phyloP scores from a whole-genome alignment of 176 grass and related monocot species.

The Luzula sylvatica region DNA sequence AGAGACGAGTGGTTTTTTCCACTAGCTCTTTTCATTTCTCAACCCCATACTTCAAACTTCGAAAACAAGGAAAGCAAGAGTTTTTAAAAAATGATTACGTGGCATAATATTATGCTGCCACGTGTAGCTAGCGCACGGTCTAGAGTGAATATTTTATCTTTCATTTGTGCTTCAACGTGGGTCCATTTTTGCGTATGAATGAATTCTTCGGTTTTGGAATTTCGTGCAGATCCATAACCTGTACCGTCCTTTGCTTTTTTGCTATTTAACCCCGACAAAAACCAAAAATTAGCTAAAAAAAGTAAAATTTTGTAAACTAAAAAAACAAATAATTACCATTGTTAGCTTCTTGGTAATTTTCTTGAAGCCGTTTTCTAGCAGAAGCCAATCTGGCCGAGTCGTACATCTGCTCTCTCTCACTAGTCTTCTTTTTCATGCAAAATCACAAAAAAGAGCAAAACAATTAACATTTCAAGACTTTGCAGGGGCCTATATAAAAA shows the following conservation, averaged over 20 bases:
- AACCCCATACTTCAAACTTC: too few relatives aligned
- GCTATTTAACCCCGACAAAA: conserved; percentile 22
- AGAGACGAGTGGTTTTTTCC: too few relatives aligned
- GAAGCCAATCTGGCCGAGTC: conserved; percentile 43
- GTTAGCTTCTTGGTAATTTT: conserved; percentile 79
- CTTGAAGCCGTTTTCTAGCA: conserved; percentile 70
- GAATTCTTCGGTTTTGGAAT: conserved; percentile 57
- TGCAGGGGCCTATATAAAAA: not conserved
- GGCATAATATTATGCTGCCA: too few relatives aligned
- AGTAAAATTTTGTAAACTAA: not conserved
- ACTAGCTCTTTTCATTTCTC: too few relatives aligned
- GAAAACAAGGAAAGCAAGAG: too few relatives aligned
- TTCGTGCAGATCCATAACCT: conserved; percentile 74
- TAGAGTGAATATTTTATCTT: too few relatives aligned
- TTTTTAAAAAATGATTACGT: too few relatives aligned
- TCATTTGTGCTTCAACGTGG: conserved; percentile 44
- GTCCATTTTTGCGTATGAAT: conserved; percentile 43
- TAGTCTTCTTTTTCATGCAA: conserved; percentile 30
- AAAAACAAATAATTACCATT: conserved; percentile 46
- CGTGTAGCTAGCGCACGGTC: too few relatives aligned
- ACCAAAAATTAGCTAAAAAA: not conserved
- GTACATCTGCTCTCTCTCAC: conserved; percentile 29
- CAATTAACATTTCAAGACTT: not conserved
- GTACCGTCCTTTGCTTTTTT: conserved; percentile 74
- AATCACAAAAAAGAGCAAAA: too few relatives aligned